Evolutionary conservation across 805 yeast genomes (phyloP).

Genomic region (Wickerhamomyces subpelliculosus): DNA sequence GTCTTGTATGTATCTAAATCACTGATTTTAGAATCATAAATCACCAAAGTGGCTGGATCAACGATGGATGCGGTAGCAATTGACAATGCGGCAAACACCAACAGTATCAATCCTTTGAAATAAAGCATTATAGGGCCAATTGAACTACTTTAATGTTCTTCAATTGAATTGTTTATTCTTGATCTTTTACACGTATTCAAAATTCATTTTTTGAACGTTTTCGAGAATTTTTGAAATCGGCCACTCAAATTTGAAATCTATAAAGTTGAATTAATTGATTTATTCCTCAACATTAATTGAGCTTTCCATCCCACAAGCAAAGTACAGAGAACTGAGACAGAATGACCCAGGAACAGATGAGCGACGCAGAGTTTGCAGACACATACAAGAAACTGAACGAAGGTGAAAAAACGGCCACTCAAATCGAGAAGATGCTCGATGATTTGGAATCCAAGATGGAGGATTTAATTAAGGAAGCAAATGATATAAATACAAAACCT

Average conservation of each 20-base stretch:
- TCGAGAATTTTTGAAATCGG: too few relatives aligned
- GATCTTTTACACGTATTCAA: background rate
- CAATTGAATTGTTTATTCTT: background rate
- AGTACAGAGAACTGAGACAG: background rate
- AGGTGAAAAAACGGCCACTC: constrained; percentile 60
- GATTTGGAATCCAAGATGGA: constrained; percentile 60
- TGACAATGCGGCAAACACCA: constrained; percentile 1
- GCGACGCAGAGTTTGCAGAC: constrained; percentile 36
- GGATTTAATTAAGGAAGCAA: constrained; percentile 43
- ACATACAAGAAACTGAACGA: constrained; percentile 55
- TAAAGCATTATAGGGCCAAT: background rate
- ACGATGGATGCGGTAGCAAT: constrained; percentile 10
- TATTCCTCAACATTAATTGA: too few relatives aligned
- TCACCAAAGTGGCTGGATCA: constrained; percentile 11
- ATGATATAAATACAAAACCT: constrained; percentile 7
- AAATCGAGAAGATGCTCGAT: constrained; percentile 60
- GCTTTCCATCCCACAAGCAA: background rate
- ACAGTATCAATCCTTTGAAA: constrained; percentile 1
- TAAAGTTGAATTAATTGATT: too few relatives aligned
- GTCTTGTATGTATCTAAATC: too few relatives aligned
- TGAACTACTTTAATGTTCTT: background rate
- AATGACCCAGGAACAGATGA: constrained; percentile 25
- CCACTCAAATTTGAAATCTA: too few relatives aligned
- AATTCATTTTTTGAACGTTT: background rate
- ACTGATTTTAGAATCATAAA: constrained; percentile 14